A percentile compares a stretch with the other conserved stretches of the same genome.
phyloP scores from a whole-genome alignment of 202 grass and related monocot genomes.

The Alloteropsis angusta region DNA sequence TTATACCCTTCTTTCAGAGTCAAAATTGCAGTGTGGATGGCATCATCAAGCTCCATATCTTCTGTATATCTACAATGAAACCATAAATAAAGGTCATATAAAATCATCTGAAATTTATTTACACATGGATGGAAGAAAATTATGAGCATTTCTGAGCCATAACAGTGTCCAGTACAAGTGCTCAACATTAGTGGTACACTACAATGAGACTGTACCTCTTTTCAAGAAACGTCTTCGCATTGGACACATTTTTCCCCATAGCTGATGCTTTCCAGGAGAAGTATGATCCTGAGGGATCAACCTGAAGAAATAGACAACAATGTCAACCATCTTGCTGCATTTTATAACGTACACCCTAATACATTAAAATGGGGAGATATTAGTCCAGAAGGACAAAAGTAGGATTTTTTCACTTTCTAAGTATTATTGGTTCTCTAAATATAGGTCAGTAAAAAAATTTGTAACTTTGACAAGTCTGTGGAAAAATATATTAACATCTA shows the following conservation, averaged over 20 bases:
- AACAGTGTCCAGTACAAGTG: not conserved
- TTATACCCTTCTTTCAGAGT: slow-evolving; percentile 98
- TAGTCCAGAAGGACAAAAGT: not conserved
- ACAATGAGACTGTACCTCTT: slow-evolving; percentile 52
- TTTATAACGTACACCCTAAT: not conserved
- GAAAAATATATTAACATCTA: too few relatives aligned
- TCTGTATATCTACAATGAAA: slow-evolving; percentile 69
- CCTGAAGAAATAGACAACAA: slow-evolving; percentile 42
- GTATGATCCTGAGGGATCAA: slow-evolving; percentile 95
- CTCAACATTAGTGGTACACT: not conserved
- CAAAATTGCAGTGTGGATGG: slow-evolving; percentile 94
- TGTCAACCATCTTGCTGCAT: not conserved
- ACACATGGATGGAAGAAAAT: not conserved
- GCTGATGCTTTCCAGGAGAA: slow-evolving; percentile 99
- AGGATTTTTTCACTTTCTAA: not conserved
- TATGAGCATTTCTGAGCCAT: not conserved
- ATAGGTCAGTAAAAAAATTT: too few relatives aligned
- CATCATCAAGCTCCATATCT: slow-evolving; percentile 99
- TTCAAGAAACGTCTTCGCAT: slow-evolving; percentile 96
- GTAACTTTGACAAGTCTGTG: too few relatives aligned
- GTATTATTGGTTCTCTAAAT: not conserved
- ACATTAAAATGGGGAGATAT: not conserved
- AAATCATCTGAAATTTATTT: not conserved
- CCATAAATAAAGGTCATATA: not conserved
- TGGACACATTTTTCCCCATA: slow-evolving; percentile 98